These are phyloP conservation scores for Gleditsia sinensis DNA, from an alignment of 306 rosid species.

Conservation along the genomic window DNA sequence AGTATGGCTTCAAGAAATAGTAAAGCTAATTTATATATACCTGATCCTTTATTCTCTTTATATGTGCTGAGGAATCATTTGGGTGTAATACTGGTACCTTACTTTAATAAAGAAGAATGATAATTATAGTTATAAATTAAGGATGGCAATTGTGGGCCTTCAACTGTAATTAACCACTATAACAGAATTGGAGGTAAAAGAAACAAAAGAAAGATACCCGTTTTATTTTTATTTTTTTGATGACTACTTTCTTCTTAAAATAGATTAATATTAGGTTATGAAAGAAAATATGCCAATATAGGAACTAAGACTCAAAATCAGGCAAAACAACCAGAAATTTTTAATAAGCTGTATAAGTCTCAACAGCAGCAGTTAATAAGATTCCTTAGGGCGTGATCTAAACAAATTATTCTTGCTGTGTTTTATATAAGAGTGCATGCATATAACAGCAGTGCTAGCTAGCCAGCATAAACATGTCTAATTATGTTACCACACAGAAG, in stretches of 20 bases:
- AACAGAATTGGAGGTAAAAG: not conserved
- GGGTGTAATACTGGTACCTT: not conserved
- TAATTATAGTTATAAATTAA: not conserved
- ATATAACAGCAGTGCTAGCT: no score
- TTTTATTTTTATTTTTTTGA: not conserved
- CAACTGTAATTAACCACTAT: constrained; percentile 15
- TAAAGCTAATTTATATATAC: constrained; percentile 46
- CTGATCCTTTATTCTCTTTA: constrained; percentile 27
- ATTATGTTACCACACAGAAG: no score
- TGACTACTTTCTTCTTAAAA: not conserved
- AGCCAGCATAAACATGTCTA: no score
- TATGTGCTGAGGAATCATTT: not conserved
- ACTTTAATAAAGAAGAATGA: constrained; percentile 3
- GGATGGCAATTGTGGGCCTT: constrained; percentile 13
- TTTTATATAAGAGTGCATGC: no score
- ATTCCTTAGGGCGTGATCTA: no score
- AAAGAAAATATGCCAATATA: not conserved
- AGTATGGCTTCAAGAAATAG: constrained; percentile 24
- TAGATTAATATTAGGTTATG: not conserved
- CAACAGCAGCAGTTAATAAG: no score
- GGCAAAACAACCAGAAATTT: not conserved
- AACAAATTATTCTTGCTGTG: no score
- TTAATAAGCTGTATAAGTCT: not conserved
- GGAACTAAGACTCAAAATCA: not conserved
- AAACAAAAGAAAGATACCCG: not conserved